Evolutionary conservation across 176 grass and related monocot genomes (phyloP).

Genomic region (Oryza glumipatula): DNA sequence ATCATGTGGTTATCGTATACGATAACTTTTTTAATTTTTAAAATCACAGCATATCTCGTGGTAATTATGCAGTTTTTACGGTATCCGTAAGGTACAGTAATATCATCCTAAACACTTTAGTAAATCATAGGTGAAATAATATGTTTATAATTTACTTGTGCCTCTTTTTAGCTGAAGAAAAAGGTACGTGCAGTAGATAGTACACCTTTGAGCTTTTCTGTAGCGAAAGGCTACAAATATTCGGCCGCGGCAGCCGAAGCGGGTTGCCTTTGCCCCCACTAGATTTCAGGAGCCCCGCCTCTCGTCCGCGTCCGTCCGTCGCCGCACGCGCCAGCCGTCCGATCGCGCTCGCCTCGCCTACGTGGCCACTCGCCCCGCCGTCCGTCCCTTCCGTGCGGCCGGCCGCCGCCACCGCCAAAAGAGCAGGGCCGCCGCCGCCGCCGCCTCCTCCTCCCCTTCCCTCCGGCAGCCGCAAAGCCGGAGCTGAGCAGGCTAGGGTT

Average conservation of each 20-base stretch:
- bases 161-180: constrained; percentile 10
- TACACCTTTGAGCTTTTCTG: neutral
- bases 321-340: constrained; percentile 20
- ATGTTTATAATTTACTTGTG: too few species aligned
- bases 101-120: too few species aligned
- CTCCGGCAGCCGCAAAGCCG: constrained; percentile 33
- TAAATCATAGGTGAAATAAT: too few species aligned
- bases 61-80: rapidly evolving
- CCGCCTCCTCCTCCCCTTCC: neutral
- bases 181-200: neutral
- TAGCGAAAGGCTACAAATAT: constrained; percentile 47
- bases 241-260: constrained; percentile 30
- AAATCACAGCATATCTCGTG: too few species aligned
- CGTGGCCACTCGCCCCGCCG: constrained; percentile 30
- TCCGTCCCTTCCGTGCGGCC: neutral
- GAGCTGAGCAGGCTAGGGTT: constrained; percentile 39
- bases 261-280: constrained; percentile 4
- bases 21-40: too few species aligned
- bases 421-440: neutral
- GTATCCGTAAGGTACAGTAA: too few species aligned
- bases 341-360: constrained; percentile 20
- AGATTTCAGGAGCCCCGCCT: constrained; percentile 44
- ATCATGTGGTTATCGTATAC: too few species aligned
- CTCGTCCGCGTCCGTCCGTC: constrained; percentile 18
- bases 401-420: neutral